Base-by-base conservation (phyloP, 225 moss, liverwort and hornwort genomes). In the Bryum argenteum region DNA sequence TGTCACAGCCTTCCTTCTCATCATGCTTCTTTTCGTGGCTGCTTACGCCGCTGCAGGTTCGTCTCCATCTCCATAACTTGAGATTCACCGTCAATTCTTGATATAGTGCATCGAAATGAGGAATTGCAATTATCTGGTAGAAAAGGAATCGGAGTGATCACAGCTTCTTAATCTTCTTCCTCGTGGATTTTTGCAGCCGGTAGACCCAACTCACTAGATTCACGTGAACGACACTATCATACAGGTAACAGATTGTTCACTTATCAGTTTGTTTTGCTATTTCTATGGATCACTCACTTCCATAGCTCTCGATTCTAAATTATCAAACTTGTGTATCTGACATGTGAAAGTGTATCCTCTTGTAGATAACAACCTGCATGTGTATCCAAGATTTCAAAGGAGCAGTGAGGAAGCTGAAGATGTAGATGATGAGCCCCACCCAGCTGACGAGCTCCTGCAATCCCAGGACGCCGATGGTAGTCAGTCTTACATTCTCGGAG, bases 371-470 rank as follows among this genome's bases (percentile, higher is more conserved):
- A 23, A 20, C 1, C 23, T 80, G 48, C 73, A 69, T 22, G 38
- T 41, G 37, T 59, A 22, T 69, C 77, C 71, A 20, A 42, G 5
- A 9, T 45, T 81, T 13, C 68, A 38, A 23, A 51, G 23, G 38
- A 62, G 41, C 67, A 53, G 16, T 8, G 77, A 77, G 11, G 81
- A 72, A 41, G 21, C 75, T 0, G 76, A 81, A 41, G 76, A 72
- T n/a, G 0, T 11, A 0, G 67, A 81, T 20, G 41, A 7, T 5
- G 72, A 72, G 23, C 76, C 76, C 5, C 81, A 81, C 68, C 81
- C 81, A 39, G 81, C 81, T 19, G 81, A 81, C 64, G 81, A 81
- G 76, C 81, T 81, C 18, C 77, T 81, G 42, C 77, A 73, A 51
- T 68, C 50, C 12, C 81, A 73, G 51, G 72, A 54, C 11, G 77